Conservation (phyloP, 495 filamentous ascomycete species). For the Annulohypoxylon nitens region DNA sequence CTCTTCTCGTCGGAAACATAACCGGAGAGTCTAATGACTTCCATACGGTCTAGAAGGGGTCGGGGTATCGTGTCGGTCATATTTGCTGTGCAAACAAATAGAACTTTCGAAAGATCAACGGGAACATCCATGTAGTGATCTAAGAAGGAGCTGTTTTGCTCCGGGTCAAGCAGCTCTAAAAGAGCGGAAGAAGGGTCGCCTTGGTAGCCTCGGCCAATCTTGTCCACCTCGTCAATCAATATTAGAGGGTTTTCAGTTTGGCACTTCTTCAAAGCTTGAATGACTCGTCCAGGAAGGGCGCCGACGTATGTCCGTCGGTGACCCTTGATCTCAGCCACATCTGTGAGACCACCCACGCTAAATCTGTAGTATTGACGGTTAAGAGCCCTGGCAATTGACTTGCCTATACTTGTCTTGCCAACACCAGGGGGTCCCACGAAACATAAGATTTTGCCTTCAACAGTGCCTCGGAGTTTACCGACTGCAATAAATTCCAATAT, state of each 20-base stretch:
- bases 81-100: slow-evolving; percentile 99
- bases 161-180: slow-evolving; percentile 94
- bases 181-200: slow-evolving; percentile 96
- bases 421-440: slow-evolving; percentile 96
- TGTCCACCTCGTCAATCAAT: slow-evolving; percentile 97
- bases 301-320: slow-evolving; percentile 97
- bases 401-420: slow-evolving; percentile 98
- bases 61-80: slow-evolving; percentile 98
- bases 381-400: slow-evolving; percentile 94
- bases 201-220: slow-evolving; percentile 95
- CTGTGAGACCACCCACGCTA: slow-evolving; percentile 94
- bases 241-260: slow-evolving; percentile 98
- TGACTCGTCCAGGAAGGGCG: slow-evolving; percentile 94
- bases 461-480: slow-evolving; percentile 94
- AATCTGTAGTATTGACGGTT: slow-evolving; percentile 98
- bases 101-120: slow-evolving; percentile 95
- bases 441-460: slow-evolving; percentile 98
- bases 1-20: slow-evolving; percentile 99
- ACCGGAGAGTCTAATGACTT: slow-evolving; percentile 95
- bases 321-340: slow-evolving; percentile 99
- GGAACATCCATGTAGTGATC: slow-evolving; percentile 99
- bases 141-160: slow-evolving; percentile 97
- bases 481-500: slow-evolving; percentile 99
- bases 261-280: slow-evolving; percentile 98
- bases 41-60: slow-evolving; percentile 96